Evolutionary conservation across 208 protist species (phyloP).

Genomic region (Acanthamoeba sp.): DNA sequence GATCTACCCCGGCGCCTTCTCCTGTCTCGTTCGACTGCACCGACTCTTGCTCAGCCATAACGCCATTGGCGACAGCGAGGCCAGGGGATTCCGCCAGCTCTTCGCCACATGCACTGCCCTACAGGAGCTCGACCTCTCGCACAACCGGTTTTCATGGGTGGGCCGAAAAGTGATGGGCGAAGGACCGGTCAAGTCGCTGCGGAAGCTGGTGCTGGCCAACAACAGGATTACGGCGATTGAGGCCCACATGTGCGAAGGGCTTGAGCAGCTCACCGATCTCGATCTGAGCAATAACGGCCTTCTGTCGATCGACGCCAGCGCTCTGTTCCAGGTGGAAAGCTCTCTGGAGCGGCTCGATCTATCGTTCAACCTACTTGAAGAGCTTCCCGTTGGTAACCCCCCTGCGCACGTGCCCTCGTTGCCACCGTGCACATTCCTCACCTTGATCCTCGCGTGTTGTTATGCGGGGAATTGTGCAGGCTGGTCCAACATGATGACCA

Average conservation of each 20-base stretch:
- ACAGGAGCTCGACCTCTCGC: not conserved
- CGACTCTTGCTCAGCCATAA: not conserved
- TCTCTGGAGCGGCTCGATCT: not conserved
- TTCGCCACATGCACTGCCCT: not conserved
- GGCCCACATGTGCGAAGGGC: not conserved
- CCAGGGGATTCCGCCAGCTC: not conserved
- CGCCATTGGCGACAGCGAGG: not conserved
- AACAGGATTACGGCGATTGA: not conserved
- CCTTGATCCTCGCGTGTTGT: too few species aligned
- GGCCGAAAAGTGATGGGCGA: not conserved
- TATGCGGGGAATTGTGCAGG: not conserved
- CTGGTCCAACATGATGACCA: not conserved
- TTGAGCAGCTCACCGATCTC: not conserved
- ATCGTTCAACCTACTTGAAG: not conserved
- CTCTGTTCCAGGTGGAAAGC: not conserved
- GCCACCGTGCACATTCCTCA: too few species aligned
- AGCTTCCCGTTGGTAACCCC: not conserved
- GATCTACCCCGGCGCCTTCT: not conserved
- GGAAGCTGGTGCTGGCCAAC: not conserved
- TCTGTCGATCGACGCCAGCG: not conserved
- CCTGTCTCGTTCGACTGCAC: not conserved
- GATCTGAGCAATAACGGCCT: not conserved
- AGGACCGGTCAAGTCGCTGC: not conserved
- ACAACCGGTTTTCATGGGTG: not conserved
- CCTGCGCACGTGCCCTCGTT: not conserved